Evolutionary conservation across 148 eudicot genomes (phyloP).

Genomic region (Dianthus caryophyllus): DNA sequence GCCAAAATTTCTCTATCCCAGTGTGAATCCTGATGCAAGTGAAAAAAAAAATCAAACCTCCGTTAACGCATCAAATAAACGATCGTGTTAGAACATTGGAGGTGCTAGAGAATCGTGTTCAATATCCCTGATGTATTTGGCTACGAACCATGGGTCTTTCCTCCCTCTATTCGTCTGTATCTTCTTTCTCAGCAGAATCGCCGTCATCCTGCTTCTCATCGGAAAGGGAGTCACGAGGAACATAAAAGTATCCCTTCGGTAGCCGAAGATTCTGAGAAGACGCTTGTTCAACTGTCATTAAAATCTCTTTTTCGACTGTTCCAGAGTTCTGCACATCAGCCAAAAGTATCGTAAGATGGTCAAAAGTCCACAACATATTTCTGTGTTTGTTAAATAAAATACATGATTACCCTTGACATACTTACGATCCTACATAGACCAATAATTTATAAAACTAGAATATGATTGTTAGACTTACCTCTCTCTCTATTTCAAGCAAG

Average conservation of each 20-base stretch:
- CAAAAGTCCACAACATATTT: not conserved
- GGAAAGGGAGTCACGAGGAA: constrained; percentile 64
- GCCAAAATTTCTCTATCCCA: constrained; percentile 37
- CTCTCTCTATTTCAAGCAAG: not conserved
- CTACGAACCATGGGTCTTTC: constrained; percentile 1
- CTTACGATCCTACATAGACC: too few species aligned
- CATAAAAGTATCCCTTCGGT: constrained; percentile 85
- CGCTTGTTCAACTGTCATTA: constrained; percentile 92
- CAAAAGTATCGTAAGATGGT: not conserved
- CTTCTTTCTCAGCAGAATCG: constrained; percentile 41
- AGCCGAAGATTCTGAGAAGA: constrained; percentile 70
- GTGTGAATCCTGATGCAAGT: constrained; percentile 20
- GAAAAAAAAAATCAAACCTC: constrained; percentile 28
- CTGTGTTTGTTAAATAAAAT: not conserved
- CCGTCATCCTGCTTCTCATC: constrained; percentile 44
- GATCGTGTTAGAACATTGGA: constrained; percentile 21
- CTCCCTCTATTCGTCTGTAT: constrained; percentile 38
- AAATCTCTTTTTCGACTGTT: constrained; percentile 72
- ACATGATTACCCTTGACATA: too few species aligned
- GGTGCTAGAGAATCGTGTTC: constrained; percentile 17
- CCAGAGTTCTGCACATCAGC: constrained; percentile 50
- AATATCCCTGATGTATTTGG: not conserved
- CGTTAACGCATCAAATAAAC: constrained; percentile 13
- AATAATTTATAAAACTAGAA: too few species aligned
- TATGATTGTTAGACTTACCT: too few species aligned